Evolutionary conservation across 2,329 filamentous ascomycete species (phyloP), one percentile per base, ranked within the genome.

Genomic region (Ceratocystis smalleyi): DNA sequence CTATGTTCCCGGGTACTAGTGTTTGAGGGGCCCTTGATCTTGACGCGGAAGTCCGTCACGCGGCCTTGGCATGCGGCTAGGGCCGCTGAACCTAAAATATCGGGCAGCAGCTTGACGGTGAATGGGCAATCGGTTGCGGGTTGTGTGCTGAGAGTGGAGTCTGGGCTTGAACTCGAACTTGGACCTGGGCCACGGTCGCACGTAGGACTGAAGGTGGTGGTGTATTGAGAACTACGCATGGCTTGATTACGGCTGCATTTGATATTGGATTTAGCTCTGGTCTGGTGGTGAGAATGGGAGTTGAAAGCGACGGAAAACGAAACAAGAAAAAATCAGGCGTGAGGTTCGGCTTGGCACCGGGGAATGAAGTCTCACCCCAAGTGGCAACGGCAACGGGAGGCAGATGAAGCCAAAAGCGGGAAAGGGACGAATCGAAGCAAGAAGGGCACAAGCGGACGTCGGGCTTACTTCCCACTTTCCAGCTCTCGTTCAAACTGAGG

Each of bases 1-100:
- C 45, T 24, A 27, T 8, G 12, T n/a, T 10, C 32, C 32, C 27
- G 19, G 3, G 19, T 30, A 40, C 24, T 8, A 45, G 35, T 10
- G 35, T 15, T 15, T 15, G 35, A 19, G 17, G 43, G 43, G 22
- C 27, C 22, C 24, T 24, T 30, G 22, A 3, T 5, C 24, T 59
- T 64, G 8, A 32, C n/a, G 15, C 62, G 62, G 49, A 54, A 59
- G 27, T 59, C 62, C n/a, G 30, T 35, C 32, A 47, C 40, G 27
- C 30, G 49, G 12, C 43, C 30, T n/a, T 22, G 43, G 19, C 62
- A 64, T 19, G 27, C 5, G 3, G 43, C 12, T 4, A 59, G 55
- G 6, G 12, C 43, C 5, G 62, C 55, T 3, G 17, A 22, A 17
- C 10, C 24, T 27, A 64, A 19, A n/a, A 51, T n/a, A 22, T 43